A percentile compares a stretch with the other conserved stretches of the same genome.
Conservation (phyloP, 352 stramenopile genomes). For the Peronospora belbahrii region DNA sequence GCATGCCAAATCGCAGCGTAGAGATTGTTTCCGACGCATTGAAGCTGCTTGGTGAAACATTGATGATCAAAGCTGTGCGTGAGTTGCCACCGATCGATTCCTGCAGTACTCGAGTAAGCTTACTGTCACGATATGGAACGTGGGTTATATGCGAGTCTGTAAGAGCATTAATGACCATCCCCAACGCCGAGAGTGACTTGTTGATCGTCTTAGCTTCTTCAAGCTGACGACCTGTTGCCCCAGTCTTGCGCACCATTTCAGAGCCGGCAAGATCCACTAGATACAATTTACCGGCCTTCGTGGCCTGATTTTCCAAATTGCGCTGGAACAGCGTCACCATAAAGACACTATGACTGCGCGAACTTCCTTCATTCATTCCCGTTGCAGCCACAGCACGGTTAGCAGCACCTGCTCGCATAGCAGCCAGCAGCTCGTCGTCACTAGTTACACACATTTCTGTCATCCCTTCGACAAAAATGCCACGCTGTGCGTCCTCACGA, state of each 20-base stretch:
- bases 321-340: constrained; percentile 87
- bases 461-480: constrained; percentile 91
- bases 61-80: constrained; percentile 91
- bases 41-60: constrained; percentile 84
- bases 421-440: constrained; percentile 79
- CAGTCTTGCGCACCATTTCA: constrained; percentile 92
- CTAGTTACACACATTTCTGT: constrained; percentile 91
- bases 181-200: constrained; percentile 89
- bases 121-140: constrained; percentile 88
- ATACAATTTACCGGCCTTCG: constrained; percentile 87
- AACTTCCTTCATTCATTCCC: constrained; percentile 92
- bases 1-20: constrained; percentile 87
- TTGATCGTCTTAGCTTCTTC: constrained; percentile 97
- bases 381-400: constrained; percentile 87
- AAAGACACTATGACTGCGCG: constrained; percentile 88
- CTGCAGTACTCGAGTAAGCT: constrained; percentile 89
- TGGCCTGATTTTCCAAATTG: constrained; percentile 82
- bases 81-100: constrained; percentile 92
- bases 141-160: constrained; percentile 74
- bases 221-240: constrained; percentile 82
- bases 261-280: constrained; percentile 92
- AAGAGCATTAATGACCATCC: constrained; percentile 92
- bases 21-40: constrained; percentile 89
- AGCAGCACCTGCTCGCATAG: constrained; percentile 71
- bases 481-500: constrained; percentile 78